A percentile compares a stretch with the other conserved stretches of the same genome.
Conservation (phyloP, 352 stramenopile species). For the Globisporangium radiosum region DNA sequence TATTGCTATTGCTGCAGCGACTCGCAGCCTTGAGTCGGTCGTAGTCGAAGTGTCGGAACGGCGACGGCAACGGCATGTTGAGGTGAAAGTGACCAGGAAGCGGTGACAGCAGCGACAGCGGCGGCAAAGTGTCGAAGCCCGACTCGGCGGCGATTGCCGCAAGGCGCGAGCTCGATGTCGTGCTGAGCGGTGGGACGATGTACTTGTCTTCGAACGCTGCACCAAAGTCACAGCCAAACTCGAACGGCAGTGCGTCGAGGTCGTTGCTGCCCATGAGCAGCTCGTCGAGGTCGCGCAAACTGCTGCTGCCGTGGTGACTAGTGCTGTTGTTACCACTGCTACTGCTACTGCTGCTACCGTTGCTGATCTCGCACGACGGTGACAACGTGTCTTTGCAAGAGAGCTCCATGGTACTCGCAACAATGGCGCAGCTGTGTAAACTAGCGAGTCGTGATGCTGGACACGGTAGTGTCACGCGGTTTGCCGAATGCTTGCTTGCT, state of each 20-base stretch:
- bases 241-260: slow-evolving; percentile 28
- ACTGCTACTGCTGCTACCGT: slow-evolving; percentile 1
- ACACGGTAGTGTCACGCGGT: too few relatives aligned
- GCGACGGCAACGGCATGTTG: slow-evolving; percentile 1
- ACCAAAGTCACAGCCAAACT: slow-evolving; percentile 37
- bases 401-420: slow-evolving; percentile 2
- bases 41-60: slow-evolving; percentile 4
- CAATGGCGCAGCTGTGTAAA: too few relatives aligned
- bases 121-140: slow-evolving; percentile 7
- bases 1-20: slow-evolving; percentile 1
- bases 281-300: slow-evolving; percentile 29
- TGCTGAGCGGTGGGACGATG: slow-evolving; percentile 10
- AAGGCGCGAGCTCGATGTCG: neutral
- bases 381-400: neutral
- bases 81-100: slow-evolving; percentile 2
- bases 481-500: too few relatives aligned
- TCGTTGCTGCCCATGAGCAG: slow-evolving; percentile 24
- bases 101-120: slow-evolving; percentile 10
- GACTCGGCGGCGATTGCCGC: neutral
- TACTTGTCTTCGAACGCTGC: slow-evolving; percentile 29
- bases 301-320: slow-evolving; percentile 1
- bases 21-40: neutral
- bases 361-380: neutral
- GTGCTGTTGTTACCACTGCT: neutral
- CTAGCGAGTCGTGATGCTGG: neutral